Conservation (phyloP, 1,284 basidiomycete genomes). For the Boletus semigastroideus region DNA sequence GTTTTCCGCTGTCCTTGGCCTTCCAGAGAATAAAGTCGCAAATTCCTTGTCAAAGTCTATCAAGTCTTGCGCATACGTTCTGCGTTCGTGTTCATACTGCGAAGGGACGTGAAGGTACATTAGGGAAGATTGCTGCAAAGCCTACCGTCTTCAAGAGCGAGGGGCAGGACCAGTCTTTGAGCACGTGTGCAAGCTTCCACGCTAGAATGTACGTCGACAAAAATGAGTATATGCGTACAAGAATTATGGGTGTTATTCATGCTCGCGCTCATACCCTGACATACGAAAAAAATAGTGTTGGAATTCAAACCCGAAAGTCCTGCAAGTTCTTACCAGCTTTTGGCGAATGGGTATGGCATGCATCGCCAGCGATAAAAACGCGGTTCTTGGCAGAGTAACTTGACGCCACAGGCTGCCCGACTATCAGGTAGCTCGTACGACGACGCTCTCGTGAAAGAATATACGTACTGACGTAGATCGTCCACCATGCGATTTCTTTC, state of each 20-base stretch:
- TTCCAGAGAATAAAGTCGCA: not conserved
- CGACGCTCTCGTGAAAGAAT: not conserved
- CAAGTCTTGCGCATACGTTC: not conserved
- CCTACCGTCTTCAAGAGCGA: constrained; percentile 71
- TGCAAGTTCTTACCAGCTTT: not conserved
- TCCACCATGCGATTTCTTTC: constrained; percentile 71
- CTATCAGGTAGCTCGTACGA: not conserved
- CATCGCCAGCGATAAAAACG: constrained; percentile 76
- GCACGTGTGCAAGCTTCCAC: constrained; percentile 74
- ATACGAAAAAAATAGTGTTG: not conserved
- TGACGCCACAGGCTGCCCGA: constrained; percentile 48
- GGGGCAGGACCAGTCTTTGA: constrained; percentile 66
- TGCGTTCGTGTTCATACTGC: constrained; percentile 53
- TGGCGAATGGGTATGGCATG: constrained; percentile 20
- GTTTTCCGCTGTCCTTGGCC: not conserved
- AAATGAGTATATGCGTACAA: constrained; percentile 19
- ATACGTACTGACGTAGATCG: constrained; percentile 51
- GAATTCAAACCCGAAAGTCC: not conserved
- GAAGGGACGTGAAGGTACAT: not conserved
- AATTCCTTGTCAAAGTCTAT: constrained; percentile 1
- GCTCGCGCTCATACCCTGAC: not conserved
- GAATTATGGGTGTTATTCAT: constrained; percentile 53
- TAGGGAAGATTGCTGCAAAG: not conserved
- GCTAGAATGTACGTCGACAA: constrained; percentile 32
- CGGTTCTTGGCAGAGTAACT: constrained; percentile 64